These are phyloP conservation scores for Gillenia trifoliata DNA, from an alignment of 306 rosid species.

Conservation along the genomic window DNA sequence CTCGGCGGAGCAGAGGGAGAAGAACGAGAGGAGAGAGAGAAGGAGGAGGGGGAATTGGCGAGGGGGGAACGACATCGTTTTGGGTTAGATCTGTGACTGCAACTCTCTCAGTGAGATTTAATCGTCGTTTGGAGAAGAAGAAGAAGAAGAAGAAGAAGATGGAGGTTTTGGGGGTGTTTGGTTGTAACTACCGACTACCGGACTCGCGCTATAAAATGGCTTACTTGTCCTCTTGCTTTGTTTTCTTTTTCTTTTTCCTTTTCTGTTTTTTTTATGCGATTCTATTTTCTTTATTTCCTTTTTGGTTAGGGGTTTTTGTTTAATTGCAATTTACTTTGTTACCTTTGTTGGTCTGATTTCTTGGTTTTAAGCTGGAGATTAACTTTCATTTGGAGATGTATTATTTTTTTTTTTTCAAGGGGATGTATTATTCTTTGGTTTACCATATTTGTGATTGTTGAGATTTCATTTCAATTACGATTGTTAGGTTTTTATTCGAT, in stretches of 20 bases:
- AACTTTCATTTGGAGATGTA: background rate
- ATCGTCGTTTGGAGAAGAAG: background rate
- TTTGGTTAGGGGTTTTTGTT: background rate
- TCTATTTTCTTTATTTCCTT: background rate
- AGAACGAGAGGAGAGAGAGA: conserved; percentile 20
- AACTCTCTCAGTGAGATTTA: background rate
- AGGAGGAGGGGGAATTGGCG: conserved; percentile 9
- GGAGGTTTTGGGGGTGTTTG: background rate
- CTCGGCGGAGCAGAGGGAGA: conserved; percentile 50
- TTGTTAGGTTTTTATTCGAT: no score
- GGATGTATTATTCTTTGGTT: background rate
- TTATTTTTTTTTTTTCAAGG: background rate
- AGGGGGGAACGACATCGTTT: background rate
- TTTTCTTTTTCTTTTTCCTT: background rate
- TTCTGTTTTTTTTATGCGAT: background rate
- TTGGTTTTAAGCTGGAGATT: background rate
- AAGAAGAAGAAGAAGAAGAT: no score
- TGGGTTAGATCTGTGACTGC: background rate
- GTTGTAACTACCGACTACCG: background rate
- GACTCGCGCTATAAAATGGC: background rate
- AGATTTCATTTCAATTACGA: background rate
- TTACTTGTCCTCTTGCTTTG: background rate
- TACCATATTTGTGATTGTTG: background rate
- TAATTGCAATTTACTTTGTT: background rate
- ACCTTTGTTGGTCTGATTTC: background rate